These are phyloP conservation scores for Pseudogymnoascus verrucosus DNA, from an alignment of 2,329 filamentous ascomycete genomes.

Conservation along the genomic window DNA sequence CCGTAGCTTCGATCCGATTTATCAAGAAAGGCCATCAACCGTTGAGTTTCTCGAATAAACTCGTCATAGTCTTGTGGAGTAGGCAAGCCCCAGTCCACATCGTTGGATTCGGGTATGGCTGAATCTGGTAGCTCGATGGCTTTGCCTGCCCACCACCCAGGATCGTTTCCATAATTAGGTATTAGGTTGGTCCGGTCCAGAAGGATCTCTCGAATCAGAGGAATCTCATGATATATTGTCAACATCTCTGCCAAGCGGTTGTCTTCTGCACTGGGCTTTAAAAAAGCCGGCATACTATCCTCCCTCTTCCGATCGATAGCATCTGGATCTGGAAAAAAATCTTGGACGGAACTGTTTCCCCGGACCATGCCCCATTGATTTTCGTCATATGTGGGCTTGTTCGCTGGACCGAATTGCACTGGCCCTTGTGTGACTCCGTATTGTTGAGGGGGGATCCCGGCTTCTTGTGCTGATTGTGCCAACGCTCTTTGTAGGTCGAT, in stretches of 20 bases:
- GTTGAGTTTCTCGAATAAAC: constrained; percentile 49
- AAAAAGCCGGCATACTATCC: constrained; percentile 42
- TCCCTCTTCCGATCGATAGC: constrained; percentile 37
- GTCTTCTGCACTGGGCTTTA: constrained; percentile 35
- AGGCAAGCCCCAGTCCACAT: constrained; percentile 8
- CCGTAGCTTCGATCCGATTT: constrained; percentile 52
- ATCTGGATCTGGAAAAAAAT: constrained; percentile 28
- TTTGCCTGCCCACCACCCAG: constrained; percentile 55
- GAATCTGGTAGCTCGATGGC: constrained; percentile 31
- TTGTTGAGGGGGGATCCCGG: constrained; percentile 42
- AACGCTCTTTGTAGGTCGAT: constrained; percentile 49
- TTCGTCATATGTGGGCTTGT: constrained; percentile 45
- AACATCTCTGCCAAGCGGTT: constrained; percentile 43
- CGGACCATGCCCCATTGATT: constrained; percentile 53
- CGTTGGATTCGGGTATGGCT: constrained; percentile 12
- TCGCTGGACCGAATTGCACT: constrained; percentile 53
- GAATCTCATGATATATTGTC: constrained; percentile 53
- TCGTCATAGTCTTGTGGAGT: constrained; percentile 26
- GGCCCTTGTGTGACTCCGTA: constrained; percentile 37
- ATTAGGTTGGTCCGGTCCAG: constrained; percentile 36
- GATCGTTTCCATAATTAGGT: constrained; percentile 45
- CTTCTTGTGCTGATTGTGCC: constrained; percentile 46
- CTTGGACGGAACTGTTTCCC: constrained; percentile 23
- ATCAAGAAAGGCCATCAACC: constrained; percentile 56
- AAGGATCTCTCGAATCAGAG: constrained; percentile 47